Base-by-base conservation (phyloP, 2,329 filamentous ascomycete species). In the Hyphodiscus sp. region DNA sequence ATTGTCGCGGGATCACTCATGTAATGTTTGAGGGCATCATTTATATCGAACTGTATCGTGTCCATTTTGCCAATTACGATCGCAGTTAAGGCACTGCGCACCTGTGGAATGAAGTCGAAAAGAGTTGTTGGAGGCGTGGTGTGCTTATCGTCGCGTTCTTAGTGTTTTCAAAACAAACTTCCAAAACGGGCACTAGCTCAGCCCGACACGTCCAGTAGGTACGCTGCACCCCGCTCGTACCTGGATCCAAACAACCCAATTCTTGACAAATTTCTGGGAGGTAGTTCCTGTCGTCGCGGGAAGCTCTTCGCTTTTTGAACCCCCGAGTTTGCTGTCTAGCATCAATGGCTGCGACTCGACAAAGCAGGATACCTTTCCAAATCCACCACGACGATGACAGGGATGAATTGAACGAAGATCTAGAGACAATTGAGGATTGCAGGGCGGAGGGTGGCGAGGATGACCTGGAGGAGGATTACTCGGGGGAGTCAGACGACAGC, bases 21-120 rank as follows among this genome's bases (percentile, higher is more conserved):
- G 74, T 96, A 99, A 70, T 89, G 82, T 78, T 96, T 96, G 71
- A 97, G 86, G 61, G 91, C 90, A 76, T 96, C 87, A 71, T 96
- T 96, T 72, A 99, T 89, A 71, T 97, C 89, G 74, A 99, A 99
- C 67, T 86, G 81, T 69, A 91, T 81, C 75, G 87, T 87, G 67
- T 77, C 86, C 84, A 86, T 86, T 69, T 60, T 71, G 65, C 67
- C 52, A 58, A 56, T 47, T 46, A 49, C 43, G 50, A 26, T 57
- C 49, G 56, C 58, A 54, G 47, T 3, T 51, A 49, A 51, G 47
- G 20, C 19, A 49, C 53, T 52, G 52, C 55, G 42, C 42, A 50
- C 41, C 20, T 52, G 51, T 26, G 20, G 19, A 11, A n/a, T 10
- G 23, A 41, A 19, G 1, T 41, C 15, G 6, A 18, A 33, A 38